Conservation (phyloP, 2,329 filamentous ascomycete species). For the Monosporascus sp. region DNA sequence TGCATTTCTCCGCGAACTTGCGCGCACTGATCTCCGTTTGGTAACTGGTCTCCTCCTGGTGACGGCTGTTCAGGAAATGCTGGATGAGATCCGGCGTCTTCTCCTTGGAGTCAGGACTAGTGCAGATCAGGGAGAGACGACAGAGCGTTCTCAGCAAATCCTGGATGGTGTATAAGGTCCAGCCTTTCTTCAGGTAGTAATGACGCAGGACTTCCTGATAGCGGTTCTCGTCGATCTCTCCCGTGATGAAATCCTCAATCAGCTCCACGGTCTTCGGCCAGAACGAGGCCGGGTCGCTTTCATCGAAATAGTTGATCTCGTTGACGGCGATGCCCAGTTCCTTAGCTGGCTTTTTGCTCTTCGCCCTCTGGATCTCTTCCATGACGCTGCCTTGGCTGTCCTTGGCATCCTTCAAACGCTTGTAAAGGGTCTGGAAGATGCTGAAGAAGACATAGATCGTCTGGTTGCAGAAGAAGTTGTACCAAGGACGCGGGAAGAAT, state of each 20-base stretch:
- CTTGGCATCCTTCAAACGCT: conserved; percentile 79
- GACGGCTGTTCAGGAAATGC: conserved; percentile 76
- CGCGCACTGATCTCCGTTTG: conserved; percentile 85
- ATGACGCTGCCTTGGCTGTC: conserved; percentile 67
- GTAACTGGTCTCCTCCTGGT: conserved; percentile 80
- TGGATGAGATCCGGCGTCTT: conserved; percentile 88
- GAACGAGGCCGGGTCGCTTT: conserved; percentile 60
- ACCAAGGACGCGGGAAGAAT: conserved; percentile 72
- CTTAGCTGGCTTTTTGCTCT: conserved; percentile 72
- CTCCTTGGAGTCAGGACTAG: conserved; percentile 82
- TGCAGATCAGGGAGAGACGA: conserved; percentile 76
- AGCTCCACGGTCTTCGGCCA: conserved; percentile 82
- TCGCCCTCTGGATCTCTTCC: conserved; percentile 68
- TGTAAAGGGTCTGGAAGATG: conserved; percentile 87
- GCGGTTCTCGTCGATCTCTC: conserved; percentile 73
- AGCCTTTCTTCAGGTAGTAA: conserved; percentile 86
- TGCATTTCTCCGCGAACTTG: conserved; percentile 86
- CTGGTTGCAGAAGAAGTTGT: conserved; percentile 88
- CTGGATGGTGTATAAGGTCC: conserved; percentile 89
- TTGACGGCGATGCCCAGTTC: conserved; percentile 82
- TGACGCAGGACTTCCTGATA: conserved; percentile 89
- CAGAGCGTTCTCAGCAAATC: conserved; percentile 79
- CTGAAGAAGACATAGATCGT: conserved; percentile 93
- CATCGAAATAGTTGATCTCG: conserved; percentile 70
- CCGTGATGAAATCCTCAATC: conserved; percentile 79